phyloP scores from a whole-genome alignment of 106 monocot genomes.

The Iris macrosiphon region DNA sequence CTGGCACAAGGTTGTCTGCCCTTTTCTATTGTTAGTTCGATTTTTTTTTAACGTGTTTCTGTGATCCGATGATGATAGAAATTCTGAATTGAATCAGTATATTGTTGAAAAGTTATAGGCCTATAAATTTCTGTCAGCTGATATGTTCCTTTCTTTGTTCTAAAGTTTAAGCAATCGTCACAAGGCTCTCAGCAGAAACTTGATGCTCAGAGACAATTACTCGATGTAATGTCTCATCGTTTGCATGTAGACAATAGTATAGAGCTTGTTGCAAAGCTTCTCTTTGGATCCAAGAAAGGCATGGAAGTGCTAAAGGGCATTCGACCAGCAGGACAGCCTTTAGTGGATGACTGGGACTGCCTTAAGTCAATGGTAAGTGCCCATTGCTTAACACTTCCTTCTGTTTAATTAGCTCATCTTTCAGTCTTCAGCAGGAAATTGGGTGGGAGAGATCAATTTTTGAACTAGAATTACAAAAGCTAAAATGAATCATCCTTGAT shows the following conservation, averaged over 20 bases:
- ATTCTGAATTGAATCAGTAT: too few relatives aligned
- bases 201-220: conserved; percentile 35
- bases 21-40: not conserved
- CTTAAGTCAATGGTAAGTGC: conserved; percentile 60
- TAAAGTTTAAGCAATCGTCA: conserved; percentile 33
- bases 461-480: too few relatives aligned
- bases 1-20: conserved; percentile 56
- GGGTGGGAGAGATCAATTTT: too few relatives aligned
- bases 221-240: conserved; percentile 57
- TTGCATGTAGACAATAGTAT: conserved; percentile 66
- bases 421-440: too few relatives aligned
- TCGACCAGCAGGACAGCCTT: conserved; percentile 39
- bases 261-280: conserved; percentile 50
- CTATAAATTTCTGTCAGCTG: not conserved
- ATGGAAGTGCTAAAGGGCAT: conserved; percentile 23
- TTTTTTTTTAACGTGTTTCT: not conserved
- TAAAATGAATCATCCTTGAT: too few relatives aligned
- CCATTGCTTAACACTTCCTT: too few relatives aligned
- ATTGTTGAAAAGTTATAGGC: too few relatives aligned
- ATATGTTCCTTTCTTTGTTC: not conserved
- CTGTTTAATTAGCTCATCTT: not conserved
- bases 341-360: conserved; percentile 79
- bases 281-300: conserved; percentile 54
- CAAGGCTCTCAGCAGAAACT: conserved; percentile 38
- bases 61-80: too few relatives aligned